Evolutionary conservation across 2,329 filamentous ascomycete genomes (phyloP).

Genomic region (Fusarium sororula): DNA sequence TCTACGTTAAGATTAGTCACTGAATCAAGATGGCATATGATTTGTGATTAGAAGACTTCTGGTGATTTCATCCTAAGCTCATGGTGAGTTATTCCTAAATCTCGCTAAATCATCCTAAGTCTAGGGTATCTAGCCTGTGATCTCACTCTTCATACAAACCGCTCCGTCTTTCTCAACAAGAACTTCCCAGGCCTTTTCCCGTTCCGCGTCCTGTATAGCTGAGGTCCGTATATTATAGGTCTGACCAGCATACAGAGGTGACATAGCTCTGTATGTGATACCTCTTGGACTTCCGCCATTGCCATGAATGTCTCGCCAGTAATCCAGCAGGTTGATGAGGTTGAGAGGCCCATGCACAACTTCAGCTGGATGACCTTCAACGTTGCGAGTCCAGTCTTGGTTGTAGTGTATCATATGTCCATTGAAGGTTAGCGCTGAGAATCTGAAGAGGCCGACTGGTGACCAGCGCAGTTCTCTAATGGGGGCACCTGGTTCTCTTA

Average conservation of each 20-base stretch:
- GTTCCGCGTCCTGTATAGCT: slow-evolving; percentile 49
- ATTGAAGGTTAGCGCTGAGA: slow-evolving; percentile 87
- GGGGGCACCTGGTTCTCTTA: slow-evolving; percentile 29
- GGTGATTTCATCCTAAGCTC: neutral
- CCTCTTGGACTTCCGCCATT: slow-evolving; percentile 43
- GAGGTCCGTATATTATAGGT: slow-evolving; percentile 68
- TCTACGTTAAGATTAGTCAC: neutral
- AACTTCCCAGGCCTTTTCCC: slow-evolving; percentile 52
- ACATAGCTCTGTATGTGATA: slow-evolving; percentile 73
- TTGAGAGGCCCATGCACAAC: slow-evolving; percentile 86
- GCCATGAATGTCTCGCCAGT: slow-evolving; percentile 65
- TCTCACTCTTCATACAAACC: slow-evolving; percentile 50
- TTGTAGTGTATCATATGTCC: slow-evolving; percentile 88
- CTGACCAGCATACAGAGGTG: slow-evolving; percentile 76
- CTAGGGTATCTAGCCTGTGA: slow-evolving; percentile 18
- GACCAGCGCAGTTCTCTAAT: slow-evolving; percentile 54
- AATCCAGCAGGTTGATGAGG: slow-evolving; percentile 75
- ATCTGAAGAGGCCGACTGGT: slow-evolving; percentile 73
- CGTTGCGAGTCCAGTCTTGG: slow-evolving; percentile 66
- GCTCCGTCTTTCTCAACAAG: slow-evolving; percentile 55
- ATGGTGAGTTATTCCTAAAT: neutral
- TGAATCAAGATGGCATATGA: neutral
- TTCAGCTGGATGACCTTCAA: slow-evolving; percentile 75
- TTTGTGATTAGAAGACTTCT: too few species aligned
- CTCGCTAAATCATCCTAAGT: neutral